These are phyloP conservation scores for Litsea cubeba DNA, from an alignment of 164 flowering plant genomes.

Conservation along the genomic window DNA sequence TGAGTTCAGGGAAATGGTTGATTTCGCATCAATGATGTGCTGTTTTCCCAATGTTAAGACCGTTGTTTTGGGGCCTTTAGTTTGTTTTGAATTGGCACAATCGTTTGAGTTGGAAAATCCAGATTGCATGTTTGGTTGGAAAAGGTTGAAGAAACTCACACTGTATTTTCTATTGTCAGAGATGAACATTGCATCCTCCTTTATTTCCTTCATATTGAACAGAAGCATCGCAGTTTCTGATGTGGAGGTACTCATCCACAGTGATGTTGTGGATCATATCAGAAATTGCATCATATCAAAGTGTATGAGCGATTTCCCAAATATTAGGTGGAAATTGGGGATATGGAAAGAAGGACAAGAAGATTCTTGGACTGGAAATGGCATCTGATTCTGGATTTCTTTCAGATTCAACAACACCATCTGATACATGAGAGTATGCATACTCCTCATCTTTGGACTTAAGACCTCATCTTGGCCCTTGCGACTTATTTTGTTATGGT, in stretches of 20 bases:
- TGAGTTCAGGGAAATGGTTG: conserved; percentile 8
- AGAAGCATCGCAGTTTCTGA: conserved; percentile 26
- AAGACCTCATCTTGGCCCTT: no score
- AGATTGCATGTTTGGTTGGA: background rate
- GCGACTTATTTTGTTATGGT: no score
- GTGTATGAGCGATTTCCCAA: conserved; percentile 23
- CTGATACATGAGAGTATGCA: background rate
- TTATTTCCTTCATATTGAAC: conserved; percentile 26
- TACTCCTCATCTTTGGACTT: no score
- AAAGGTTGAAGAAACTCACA: conserved; percentile 18
- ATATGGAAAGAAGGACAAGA: conserved; percentile 30
- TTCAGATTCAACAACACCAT: background rate
- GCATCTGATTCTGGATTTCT: background rate
- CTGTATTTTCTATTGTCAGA: conserved; percentile 27
- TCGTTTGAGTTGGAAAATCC: conserved; percentile 18
- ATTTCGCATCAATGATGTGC: conserved; percentile 20
- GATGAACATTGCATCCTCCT: conserved; percentile 19
- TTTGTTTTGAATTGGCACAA: conserved; percentile 33
- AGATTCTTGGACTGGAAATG: conserved; percentile 23
- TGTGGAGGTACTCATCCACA: conserved; percentile 27
- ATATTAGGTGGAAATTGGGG: conserved; percentile 45
- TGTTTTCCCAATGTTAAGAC: conserved; percentile 29
- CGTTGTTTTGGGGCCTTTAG: conserved; percentile 28
- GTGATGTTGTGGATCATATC: conserved; percentile 15
- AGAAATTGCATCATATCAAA: conserved; percentile 21